Base-by-base conservation (phyloP, 2,329 filamentous ascomycete genomes). In the Ceratocystis lukuohia region DNA sequence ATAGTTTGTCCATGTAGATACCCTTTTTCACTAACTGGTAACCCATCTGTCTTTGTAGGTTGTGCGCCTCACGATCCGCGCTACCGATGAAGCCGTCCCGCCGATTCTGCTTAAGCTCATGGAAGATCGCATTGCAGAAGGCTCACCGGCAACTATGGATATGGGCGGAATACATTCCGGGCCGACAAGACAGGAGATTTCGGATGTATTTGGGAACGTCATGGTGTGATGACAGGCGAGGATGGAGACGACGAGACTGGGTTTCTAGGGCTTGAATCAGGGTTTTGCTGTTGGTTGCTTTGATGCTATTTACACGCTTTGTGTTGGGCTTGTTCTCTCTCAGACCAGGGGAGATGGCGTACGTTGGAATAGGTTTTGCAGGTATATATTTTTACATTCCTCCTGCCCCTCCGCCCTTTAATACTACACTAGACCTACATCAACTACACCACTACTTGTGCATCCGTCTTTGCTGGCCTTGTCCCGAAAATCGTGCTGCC, bases 401-500 rank as follows among this genome's bases (percentile, higher is more conserved):
- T 37, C 28, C 37, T 37, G 45, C 17, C 57, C 62, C 46, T 46
- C 30, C 28, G 41, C 37, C 37, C 12, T 41, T 41, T 15, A 41
- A 41, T 41, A 41, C 37, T 15, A 41, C 12, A 41, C 10, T 41
- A 41, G 37, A 41, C 37, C 37, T 41, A 41, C 12, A 41, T 12
- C 37, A 41, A 15, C 70, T 74, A 82, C 50, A 76, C 78, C 62
- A 77, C 79, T 59, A 94, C 79, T 76, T 87, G 88, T 2, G 90
- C 89, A 76, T 95, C 88, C 62, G 84, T 84, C 80, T 88, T 95
- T 46, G 84, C 80, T 17, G 91, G 91, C 72, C 94, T 82, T 73
- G 86, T 79, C 1, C 94, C 94, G 74, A 99, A 99, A 67, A 99
- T 96, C 1, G 89, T 93, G 73, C 91, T 97, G 1, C 94, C 94